Evolutionary conservation across 2,329 filamentous ascomycete genomes (phyloP).

Genomic region (Chrysosporium keratinophilum): DNA sequence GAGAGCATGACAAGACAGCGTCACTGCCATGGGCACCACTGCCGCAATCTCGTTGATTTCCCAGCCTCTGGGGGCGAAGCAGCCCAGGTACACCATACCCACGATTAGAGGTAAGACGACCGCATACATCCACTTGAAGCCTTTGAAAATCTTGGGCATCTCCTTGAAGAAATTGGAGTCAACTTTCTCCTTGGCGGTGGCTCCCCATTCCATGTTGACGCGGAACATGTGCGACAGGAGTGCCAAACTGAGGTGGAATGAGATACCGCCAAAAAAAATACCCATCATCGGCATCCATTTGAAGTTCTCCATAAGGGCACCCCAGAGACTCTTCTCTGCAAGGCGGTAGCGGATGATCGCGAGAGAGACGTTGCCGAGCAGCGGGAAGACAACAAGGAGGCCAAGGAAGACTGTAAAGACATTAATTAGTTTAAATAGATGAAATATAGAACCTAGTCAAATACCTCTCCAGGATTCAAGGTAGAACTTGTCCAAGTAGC

Average conservation of each 20-base stretch:
- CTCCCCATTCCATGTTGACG: constrained; percentile 77
- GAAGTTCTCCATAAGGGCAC: constrained; percentile 46
- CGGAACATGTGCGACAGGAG: constrained; percentile 74
- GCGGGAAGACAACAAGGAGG: constrained; percentile 56
- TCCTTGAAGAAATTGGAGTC: constrained; percentile 79
- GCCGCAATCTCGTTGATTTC: constrained; percentile 27
- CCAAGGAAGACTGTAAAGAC: constrained; percentile 17
- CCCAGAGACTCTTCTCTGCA: constrained; percentile 43
- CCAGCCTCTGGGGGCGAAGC: constrained; percentile 30
- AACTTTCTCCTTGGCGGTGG: constrained; percentile 64
- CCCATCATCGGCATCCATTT: constrained; percentile 55
- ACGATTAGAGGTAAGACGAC: constrained; percentile 18
- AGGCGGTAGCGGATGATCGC: constrained; percentile 55
- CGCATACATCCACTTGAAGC: constrained; percentile 62
- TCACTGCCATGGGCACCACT: constrained; percentile 18
- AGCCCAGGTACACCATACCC: constrained; percentile 24
- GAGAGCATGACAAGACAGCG: constrained; percentile 17
- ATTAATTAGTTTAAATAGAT: neutral
- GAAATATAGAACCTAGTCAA: constrained; percentile 29
- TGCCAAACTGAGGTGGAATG: constrained; percentile 67
- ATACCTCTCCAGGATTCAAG: constrained; percentile 53
- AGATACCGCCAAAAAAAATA: constrained; percentile 66
- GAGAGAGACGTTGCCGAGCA: constrained; percentile 50
- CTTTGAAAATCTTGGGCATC: constrained; percentile 64
- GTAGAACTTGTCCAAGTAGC: constrained; percentile 56